These are phyloP conservation scores for Diutina pseudorugosa DNA, from an alignment of 1,139 yeast species.

Conservation along the genomic window DNA sequence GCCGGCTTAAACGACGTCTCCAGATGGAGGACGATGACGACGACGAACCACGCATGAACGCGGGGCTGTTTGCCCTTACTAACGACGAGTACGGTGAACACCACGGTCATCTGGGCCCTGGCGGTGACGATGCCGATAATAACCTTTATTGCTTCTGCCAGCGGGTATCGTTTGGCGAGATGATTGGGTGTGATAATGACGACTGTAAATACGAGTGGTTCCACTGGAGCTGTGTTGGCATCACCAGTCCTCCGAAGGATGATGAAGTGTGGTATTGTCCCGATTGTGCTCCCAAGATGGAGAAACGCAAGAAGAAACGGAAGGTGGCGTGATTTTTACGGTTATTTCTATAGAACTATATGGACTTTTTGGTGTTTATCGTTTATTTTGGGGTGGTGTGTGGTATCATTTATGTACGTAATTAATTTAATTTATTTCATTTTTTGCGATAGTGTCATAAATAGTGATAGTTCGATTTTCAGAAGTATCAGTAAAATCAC, in stretches of 20 bases:
- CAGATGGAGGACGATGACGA: neutral
- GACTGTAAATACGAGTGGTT: constrained; percentile 84
- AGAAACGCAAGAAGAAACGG: constrained; percentile 33
- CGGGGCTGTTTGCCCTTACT: constrained; percentile 6
- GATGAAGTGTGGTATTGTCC: constrained; percentile 65
- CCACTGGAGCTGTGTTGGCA: constrained; percentile 76
- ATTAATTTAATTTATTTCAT: too few relatives aligned
- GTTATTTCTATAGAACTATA: too few relatives aligned
- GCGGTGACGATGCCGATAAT: constrained; percentile 46
- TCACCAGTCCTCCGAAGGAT: constrained; percentile 57
- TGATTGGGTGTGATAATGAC: constrained; percentile 85
- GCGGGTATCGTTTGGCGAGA: constrained; percentile 76
- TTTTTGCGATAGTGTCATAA: too few relatives aligned
- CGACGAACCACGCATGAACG: neutral
- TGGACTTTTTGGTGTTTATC: too few relatives aligned
- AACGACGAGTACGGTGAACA: constrained; percentile 6
- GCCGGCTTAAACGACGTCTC: neutral
- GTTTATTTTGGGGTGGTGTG: too few relatives aligned
- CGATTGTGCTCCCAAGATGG: constrained; percentile 42
- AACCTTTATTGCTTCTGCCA: constrained; percentile 73
- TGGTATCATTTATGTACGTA: too few relatives aligned
- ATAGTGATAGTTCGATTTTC: too few relatives aligned
- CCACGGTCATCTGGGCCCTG: constrained; percentile 4
- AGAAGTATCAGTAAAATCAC: too few relatives aligned
- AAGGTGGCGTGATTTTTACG: constrained; percentile 11